A percentile compares a stretch with the other conserved stretches of the same genome.
phyloP scores from a whole-genome alignment of 1,139 yeast species.

The Pichia sp. region DNA sequence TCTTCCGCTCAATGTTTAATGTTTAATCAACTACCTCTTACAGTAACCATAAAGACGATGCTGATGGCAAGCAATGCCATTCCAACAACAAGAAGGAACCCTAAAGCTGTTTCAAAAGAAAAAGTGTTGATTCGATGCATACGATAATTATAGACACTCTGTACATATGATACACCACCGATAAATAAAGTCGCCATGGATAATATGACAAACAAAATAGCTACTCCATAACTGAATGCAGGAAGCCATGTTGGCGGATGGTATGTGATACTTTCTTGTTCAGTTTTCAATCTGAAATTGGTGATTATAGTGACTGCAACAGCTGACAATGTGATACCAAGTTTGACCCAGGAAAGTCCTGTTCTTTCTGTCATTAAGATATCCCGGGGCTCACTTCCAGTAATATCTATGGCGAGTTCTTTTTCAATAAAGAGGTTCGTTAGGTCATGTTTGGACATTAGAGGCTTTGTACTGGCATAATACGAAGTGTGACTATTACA shows the following conservation, averaged over 20 bases:
- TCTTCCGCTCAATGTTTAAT: too few relatives aligned
- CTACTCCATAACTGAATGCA: constrained; percentile 32
- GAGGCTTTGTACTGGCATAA: too few relatives aligned
- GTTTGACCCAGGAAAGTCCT: constrained; percentile 46
- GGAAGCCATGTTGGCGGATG: constrained; percentile 14
- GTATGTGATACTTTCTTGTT: background rate
- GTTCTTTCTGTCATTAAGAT: constrained; percentile 57
- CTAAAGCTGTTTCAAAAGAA: constrained; percentile 36
- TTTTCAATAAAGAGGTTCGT: constrained; percentile 3
- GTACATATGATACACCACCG: constrained; percentile 41
- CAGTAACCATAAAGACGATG: constrained; percentile 23
- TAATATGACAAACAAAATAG: constrained; percentile 31
- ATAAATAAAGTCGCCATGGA: constrained; percentile 38
- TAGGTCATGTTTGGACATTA: background rate
- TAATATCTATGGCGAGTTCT: constrained; percentile 35
- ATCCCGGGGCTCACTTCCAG: constrained; percentile 54
- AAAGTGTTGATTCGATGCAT: constrained; percentile 38
- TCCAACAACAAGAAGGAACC: constrained; percentile 38
- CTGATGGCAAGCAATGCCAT: constrained; percentile 39
- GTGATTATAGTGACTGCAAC: constrained; percentile 47
- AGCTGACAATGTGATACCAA: constrained; percentile 43
- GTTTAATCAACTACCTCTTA: background rate
- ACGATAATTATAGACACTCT: constrained; percentile 42
- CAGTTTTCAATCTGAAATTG: constrained; percentile 42
- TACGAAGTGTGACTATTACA: too few relatives aligned